phyloP scores from a whole-genome alignment of 2,329 filamentous ascomycete species.

The Bipolaris oryzae region DNA sequence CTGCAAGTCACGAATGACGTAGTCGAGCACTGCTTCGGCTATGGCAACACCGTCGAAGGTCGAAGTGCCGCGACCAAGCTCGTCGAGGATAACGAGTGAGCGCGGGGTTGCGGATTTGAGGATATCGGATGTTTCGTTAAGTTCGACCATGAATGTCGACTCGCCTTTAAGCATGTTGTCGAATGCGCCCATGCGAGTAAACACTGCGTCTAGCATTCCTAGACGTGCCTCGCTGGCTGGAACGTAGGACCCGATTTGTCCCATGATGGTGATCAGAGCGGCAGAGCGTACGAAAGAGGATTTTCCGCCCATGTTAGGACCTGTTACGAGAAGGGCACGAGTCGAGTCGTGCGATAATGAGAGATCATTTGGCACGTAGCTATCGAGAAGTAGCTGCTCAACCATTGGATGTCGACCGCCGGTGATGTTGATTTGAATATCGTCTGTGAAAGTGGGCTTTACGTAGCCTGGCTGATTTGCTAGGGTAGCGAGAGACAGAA shows the following conservation, averaged over 20 bases:
- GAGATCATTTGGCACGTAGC: slow-evolving; percentile 91
- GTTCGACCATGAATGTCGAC: slow-evolving; percentile 97
- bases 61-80: slow-evolving; percentile 89
- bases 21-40: slow-evolving; percentile 85
- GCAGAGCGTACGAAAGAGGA: slow-evolving; percentile 95
- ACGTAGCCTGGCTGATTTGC: slow-evolving; percentile 86
- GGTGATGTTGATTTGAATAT: slow-evolving; percentile 71
- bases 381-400: slow-evolving; percentile 82
- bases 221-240: slow-evolving; percentile 76
- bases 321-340: slow-evolving; percentile 85
- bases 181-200: slow-evolving; percentile 93
- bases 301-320: slow-evolving; percentile 98
- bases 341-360: slow-evolving; percentile 63
- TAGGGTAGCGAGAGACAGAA: slow-evolving; percentile 83
- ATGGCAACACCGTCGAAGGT: slow-evolving; percentile 98
- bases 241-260: slow-evolving; percentile 92
- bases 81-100: slow-evolving; percentile 89
- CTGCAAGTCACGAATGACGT: slow-evolving; percentile 74
- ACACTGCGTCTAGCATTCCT: slow-evolving; percentile 87
- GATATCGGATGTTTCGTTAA: slow-evolving; percentile 90
- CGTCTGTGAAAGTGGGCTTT: slow-evolving; percentile 72
- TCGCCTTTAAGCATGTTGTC: slow-evolving; percentile 97
- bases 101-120: slow-evolving; percentile 85
- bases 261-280: slow-evolving; percentile 89
- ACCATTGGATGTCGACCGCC: slow-evolving; percentile 93